Conservation (phyloP, 1,284 basidiomycete species). For the Cystobasidium slooffiae region DNA sequence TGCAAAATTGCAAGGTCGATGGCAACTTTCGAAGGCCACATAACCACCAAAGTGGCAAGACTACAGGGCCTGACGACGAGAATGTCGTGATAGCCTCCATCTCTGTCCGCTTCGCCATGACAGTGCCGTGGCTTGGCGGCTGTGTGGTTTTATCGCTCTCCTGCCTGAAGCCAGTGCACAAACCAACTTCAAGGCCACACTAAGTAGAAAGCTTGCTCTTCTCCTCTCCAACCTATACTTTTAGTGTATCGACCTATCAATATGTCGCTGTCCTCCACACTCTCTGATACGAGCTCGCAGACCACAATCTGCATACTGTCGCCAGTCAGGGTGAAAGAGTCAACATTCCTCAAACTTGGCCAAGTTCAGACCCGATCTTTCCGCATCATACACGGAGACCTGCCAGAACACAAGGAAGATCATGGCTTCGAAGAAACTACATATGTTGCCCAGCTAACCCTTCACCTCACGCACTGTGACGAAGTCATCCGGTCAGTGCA, state of each 20-base stretch:
- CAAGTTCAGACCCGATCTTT: constrained; percentile 2
- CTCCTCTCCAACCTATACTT: background rate
- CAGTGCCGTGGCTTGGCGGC: too few relatives aligned
- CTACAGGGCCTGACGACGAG: too few relatives aligned
- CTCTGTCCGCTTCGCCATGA: too few relatives aligned
- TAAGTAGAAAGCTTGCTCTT: background rate
- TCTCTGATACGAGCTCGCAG: constrained; percentile 8
- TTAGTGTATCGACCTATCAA: background rate
- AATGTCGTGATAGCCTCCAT: too few relatives aligned
- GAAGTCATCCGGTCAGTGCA: constrained; percentile 18
- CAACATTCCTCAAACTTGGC: constrained; percentile 21
- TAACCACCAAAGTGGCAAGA: too few relatives aligned
- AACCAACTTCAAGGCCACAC: too few relatives aligned
- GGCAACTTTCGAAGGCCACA: too few relatives aligned
- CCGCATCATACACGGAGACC: constrained; percentile 11
- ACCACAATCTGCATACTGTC: constrained; percentile 28
- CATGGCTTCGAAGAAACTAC: constrained; percentile 13
- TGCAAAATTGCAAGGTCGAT: too few relatives aligned
- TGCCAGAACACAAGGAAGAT: constrained; percentile 1
- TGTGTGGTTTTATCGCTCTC: too few relatives aligned
- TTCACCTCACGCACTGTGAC: constrained; percentile 25
- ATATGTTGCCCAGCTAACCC: constrained; percentile 35
- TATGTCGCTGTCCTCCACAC: background rate
- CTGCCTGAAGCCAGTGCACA: too few relatives aligned
- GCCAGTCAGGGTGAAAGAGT: constrained; percentile 5